phyloP scores from a whole-genome alignment of 2,329 filamentous ascomycete genomes.

The Penicillium sp. region DNA sequence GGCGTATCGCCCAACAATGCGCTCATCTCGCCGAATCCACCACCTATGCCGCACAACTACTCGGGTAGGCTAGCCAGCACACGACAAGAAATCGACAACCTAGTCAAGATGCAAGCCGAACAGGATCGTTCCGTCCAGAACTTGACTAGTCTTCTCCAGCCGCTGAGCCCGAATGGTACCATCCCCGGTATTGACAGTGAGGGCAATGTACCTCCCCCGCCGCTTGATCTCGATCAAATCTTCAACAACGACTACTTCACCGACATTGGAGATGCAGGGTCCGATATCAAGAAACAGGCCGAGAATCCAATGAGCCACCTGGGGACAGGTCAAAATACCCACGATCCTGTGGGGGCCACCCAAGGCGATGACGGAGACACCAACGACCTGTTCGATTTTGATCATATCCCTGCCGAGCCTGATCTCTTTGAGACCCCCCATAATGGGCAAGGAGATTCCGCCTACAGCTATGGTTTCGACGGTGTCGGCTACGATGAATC shows the following conservation, averaged over 20 bases:
- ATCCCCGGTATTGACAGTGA: conserved; percentile 66
- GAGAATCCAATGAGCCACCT: conserved; percentile 20
- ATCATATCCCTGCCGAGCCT: conserved; percentile 36
- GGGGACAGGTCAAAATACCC: conserved; percentile 18
- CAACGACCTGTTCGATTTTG: conserved; percentile 46
- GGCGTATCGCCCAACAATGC: conserved; percentile 53
- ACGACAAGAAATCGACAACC: conserved; percentile 71
- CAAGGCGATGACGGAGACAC: conserved; percentile 32
- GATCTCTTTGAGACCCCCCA: conserved; percentile 36
- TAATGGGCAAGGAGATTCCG: conserved; percentile 23
- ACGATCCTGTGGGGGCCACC: conserved; percentile 18
- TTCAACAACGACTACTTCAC: conserved; percentile 59
- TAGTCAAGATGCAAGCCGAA: conserved; percentile 75
- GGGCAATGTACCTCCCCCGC: conserved; percentile 43
- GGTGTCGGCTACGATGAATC: conserved; percentile 29
- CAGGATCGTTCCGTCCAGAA: conserved; percentile 76
- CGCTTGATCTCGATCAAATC: conserved; percentile 58
- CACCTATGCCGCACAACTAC: conserved; percentile 54
- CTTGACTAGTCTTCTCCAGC: conserved; percentile 71
- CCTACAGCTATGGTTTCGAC: conserved; percentile 39
- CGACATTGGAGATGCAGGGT: conserved; percentile 39
- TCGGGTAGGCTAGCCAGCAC: conserved; percentile 60
- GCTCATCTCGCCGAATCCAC: conserved; percentile 55
- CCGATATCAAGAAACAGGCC: conserved; percentile 28
- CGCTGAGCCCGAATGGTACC: conserved; percentile 74